phyloP scores from a whole-genome alignment of 2,329 filamentous ascomycete genomes.

The Penicillium thymicola region DNA sequence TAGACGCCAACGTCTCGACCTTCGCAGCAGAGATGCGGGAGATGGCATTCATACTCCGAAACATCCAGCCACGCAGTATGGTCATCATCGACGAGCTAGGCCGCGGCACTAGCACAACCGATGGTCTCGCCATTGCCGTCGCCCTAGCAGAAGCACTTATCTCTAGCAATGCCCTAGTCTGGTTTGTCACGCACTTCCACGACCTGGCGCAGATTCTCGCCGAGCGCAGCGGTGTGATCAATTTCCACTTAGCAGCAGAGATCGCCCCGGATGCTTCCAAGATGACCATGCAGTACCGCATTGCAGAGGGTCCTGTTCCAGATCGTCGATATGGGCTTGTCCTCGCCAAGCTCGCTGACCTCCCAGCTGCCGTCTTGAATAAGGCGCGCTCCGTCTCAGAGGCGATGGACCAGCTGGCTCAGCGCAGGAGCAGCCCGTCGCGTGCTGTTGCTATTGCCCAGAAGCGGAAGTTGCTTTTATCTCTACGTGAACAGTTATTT shows the following conservation, averaged over 20 bases:
- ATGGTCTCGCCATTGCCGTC: constrained; percentile 84
- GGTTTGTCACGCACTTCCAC: constrained; percentile 91
- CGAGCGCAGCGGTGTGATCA: constrained; percentile 74
- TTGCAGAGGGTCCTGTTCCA: constrained; percentile 67
- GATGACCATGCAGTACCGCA: constrained; percentile 85
- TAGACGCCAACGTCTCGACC: constrained; percentile 87
- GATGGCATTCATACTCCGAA: constrained; percentile 85
- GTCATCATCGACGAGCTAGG: constrained; percentile 90
- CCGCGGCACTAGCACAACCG: constrained; percentile 80
- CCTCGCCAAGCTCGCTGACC: constrained; percentile 69
- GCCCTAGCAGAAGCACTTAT: constrained; percentile 86
- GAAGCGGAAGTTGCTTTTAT: constrained; percentile 70
- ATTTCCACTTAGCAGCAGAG: constrained; percentile 74
- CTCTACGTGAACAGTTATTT: constrained; percentile 67
- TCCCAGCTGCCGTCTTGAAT: constrained; percentile 66
- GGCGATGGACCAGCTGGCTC: constrained; percentile 57
- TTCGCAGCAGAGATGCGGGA: constrained; percentile 96
- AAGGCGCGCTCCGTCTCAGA: constrained; percentile 65
- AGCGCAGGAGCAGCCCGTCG: constrained; percentile 58
- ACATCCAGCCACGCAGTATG: constrained; percentile 72
- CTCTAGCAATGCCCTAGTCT: constrained; percentile 72
- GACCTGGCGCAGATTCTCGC: constrained; percentile 74
- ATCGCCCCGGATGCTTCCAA: constrained; percentile 55
- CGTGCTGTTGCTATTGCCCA: constrained; percentile 57
- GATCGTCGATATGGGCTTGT: constrained; percentile 80